A percentile compares a stretch with the other conserved stretches of the same genome.
phyloP scores from a whole-genome alignment of 106 monocot genomes.

The Acorus calamus region DNA sequence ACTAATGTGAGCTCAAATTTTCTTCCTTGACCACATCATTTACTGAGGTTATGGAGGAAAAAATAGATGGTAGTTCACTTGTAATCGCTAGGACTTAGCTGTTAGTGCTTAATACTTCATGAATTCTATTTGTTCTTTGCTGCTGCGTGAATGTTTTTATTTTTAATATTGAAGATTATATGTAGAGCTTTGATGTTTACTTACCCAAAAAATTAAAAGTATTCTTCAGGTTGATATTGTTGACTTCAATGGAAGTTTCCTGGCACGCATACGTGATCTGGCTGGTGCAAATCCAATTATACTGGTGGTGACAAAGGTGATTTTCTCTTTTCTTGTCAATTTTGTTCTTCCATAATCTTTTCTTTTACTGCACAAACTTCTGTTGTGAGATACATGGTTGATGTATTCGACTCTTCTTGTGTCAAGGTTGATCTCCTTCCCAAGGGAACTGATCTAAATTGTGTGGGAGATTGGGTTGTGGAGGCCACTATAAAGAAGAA shows the following conservation, averaged over 20 bases:
- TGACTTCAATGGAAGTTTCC: constrained; percentile 99
- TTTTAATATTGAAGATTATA: not conserved
- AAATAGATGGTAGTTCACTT: too few relatives aligned
- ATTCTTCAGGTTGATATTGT: constrained; percentile 91
- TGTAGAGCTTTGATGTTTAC: constrained; percentile 5
- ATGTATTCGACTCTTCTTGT: not conserved
- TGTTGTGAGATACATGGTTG: not conserved
- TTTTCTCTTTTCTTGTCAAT: not conserved
- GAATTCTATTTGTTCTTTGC: constrained; percentile 1
- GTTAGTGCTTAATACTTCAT: too few relatives aligned
- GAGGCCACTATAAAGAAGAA: constrained; percentile 82
- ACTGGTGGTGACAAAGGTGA: constrained; percentile 90
- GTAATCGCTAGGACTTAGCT: too few relatives aligned
- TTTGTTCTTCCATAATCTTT: not conserved
- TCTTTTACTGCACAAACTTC: not conserved
- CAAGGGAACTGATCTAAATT: constrained; percentile 86
- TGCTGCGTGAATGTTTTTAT: not conserved
- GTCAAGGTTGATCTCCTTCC: constrained; percentile 92
- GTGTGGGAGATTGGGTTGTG: constrained; percentile 96
- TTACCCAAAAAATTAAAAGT: not conserved
- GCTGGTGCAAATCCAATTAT: constrained; percentile 98
- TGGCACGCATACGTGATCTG: constrained; percentile 82
- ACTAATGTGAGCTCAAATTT: too few relatives aligned
- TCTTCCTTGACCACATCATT: too few relatives aligned
- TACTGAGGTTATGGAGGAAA: too few relatives aligned